Evolutionary conservation across 257 asterid species (phyloP).

Genomic region (Solanum infundibuliforme): DNA sequence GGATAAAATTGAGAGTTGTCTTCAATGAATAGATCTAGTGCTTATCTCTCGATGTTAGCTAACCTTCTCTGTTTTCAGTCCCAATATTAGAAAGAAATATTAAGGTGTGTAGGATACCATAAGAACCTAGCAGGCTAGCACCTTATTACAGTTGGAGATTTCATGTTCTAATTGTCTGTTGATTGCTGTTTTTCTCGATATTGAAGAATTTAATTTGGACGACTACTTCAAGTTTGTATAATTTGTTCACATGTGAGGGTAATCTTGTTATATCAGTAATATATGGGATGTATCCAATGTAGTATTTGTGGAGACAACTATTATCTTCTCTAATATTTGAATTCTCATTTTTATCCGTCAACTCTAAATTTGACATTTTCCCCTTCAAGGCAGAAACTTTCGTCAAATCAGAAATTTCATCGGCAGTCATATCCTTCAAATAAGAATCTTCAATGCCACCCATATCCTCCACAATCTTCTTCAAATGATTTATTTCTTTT

Average conservation of each 20-base stretch:
- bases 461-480: too few relatives aligned
- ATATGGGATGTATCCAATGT: neutral
- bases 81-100: neutral
- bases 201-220: neutral
- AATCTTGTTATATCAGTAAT: neutral
- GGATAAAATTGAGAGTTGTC: neutral
- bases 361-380: too few relatives aligned
- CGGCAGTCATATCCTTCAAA: too few relatives aligned
- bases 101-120: neutral
- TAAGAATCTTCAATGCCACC: too few relatives aligned
- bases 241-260: neutral
- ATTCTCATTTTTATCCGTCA: too few relatives aligned
- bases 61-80: neutral
- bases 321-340: neutral
- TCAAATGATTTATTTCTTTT: too few relatives aligned
- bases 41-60: neutral
- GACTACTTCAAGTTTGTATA: neutral
- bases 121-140: neutral
- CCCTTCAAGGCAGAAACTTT: too few relatives aligned
- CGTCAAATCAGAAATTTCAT: too few relatives aligned
- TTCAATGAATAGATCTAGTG: neutral
- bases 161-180: neutral
- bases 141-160: neutral
- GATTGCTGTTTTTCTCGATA: neutral
- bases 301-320: neutral